A percentile compares a stretch with the other conserved stretches of the same genome.
phyloP scores from a whole-genome alignment of 208 protist genomes.

The Crithidia sp. region DNA sequence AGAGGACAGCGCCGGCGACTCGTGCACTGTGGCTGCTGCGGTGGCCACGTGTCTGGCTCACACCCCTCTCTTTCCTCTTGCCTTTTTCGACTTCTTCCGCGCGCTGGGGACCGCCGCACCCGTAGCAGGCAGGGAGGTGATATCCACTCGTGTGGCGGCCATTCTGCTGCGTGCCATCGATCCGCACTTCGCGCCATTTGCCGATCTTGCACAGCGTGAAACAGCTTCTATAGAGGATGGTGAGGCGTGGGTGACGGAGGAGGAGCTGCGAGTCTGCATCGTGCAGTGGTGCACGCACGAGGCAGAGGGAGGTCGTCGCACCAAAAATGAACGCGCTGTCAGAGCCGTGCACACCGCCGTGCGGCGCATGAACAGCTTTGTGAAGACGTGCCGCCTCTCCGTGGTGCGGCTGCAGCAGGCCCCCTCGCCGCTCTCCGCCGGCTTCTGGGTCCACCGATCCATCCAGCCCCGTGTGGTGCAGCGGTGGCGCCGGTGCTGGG shows the following conservation, averaged over 20 bases:
- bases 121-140: background rate
- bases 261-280: constrained; percentile 21
- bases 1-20: no score
- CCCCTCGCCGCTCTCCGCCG: constrained; percentile 24
- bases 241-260: constrained; percentile 6
- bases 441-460: constrained; percentile 69
- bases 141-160: constrained; percentile 1
- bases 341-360: background rate
- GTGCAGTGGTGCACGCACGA: constrained; percentile 2
- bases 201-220: background rate
- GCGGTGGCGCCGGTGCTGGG: constrained; percentile 67
- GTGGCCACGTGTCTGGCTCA: constrained; percentile 4
- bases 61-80: constrained; percentile 2
- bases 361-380: constrained; percentile 20
- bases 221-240: background rate
- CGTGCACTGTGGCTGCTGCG: background rate
- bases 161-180: constrained; percentile 19
- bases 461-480: constrained; percentile 46
- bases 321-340: background rate
- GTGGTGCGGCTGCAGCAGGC: constrained; percentile 27
- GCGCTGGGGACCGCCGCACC: constrained; percentile 19
- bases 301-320: background rate
- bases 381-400: constrained; percentile 12
- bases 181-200: background rate
- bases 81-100: constrained; percentile 36